Evolutionary conservation across 2,329 filamentous ascomycete genomes (phyloP), one percentile per base, ranked within the genome.

Genomic region (Diaporthe nobilis): DNA sequence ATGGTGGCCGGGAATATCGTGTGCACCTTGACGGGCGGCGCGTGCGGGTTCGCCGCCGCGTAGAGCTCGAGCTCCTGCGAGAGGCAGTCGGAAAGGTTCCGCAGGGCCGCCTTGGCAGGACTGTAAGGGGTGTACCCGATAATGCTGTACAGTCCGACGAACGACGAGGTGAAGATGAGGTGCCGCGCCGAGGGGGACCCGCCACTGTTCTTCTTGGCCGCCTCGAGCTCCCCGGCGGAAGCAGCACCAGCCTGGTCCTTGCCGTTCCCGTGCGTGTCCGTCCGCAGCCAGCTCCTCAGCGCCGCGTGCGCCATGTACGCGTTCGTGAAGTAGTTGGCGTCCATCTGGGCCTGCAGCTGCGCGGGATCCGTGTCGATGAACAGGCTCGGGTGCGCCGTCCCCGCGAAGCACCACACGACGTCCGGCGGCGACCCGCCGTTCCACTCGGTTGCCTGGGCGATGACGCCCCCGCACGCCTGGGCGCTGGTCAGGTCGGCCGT

Each of bases 121-220:
- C 89, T 87, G 81, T 95, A 95, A 0, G 92, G 88, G 0, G 86
- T 84, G 80, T 94, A 95, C 39, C 93, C 93, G 12, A 91, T 87
- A 22, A 94, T 82, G 15, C 90, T 89, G 63, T 89, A 87, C 79
- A 94, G 92, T 0, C 90, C 89, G n/a, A 89, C 83, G 6, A 89
- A 86, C 2, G 92, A 93, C 9, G 89, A 90, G 0, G 93, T 94
- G 80, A 94, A 92, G 77, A 95, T 90, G 77, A 95, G 87, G 78
- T 94, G 92, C 17, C 92, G 86, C 1, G 81, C 49, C 63, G 80
- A 8, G 13, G 37, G 25, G 4, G 22, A 2, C n/a, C 39, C 49
- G 10, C 12, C n/a, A 3, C 6, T 17, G 2, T 42, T n/a, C 37
- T n/a, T 70, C 31, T 25, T 28, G 4, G 51, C n/a, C n/a, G 51